Percentiles rank a stretch among this genome's conserved stretches.
These are phyloP conservation scores for Penicillium sp. DNA, from an alignment of 2,329 filamentous ascomycete genomes.

Conservation along the genomic window DNA sequence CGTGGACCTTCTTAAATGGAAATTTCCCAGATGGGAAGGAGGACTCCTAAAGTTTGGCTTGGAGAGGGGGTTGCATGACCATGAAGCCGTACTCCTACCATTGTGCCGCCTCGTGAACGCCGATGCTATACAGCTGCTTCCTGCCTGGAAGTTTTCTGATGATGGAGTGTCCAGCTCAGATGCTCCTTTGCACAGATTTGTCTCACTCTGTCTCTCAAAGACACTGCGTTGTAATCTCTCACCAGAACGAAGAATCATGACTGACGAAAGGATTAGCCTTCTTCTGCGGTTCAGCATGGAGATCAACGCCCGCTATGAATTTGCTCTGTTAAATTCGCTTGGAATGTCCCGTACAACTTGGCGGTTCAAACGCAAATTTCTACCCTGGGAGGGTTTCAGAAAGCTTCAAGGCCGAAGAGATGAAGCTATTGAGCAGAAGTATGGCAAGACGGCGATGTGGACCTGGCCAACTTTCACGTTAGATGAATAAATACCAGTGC, in stretches of 20 bases:
- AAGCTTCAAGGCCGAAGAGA: neutral
- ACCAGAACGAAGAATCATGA: neutral
- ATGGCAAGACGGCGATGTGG: neutral
- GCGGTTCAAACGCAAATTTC: neutral
- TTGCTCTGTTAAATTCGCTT: neutral
- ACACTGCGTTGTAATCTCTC: neutral
- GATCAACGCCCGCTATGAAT: neutral
- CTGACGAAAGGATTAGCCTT: neutral
- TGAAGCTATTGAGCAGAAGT: neutral
- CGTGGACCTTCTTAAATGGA: neutral
- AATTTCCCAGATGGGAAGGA: neutral
- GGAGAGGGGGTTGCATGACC: neutral
- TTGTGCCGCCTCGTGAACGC: neutral
- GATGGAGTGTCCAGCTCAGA: neutral
- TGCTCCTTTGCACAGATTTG: neutral
- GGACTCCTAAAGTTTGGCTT: neutral
- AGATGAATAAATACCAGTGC: neutral
- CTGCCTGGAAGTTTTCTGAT: neutral
- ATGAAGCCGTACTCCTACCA: conserved; percentile 1
- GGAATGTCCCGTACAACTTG: no score
- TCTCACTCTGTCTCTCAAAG: neutral
- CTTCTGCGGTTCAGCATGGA: neutral
- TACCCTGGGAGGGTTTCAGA: neutral
- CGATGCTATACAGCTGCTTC: neutral
- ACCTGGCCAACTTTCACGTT: neutral